A percentile compares a stretch with the other conserved stretches of the same genome.
These are phyloP conservation scores for Fennellomyces sp. DNA, from an alignment of 371 early-diverging fungal genomes.

Conservation along the genomic window DNA sequence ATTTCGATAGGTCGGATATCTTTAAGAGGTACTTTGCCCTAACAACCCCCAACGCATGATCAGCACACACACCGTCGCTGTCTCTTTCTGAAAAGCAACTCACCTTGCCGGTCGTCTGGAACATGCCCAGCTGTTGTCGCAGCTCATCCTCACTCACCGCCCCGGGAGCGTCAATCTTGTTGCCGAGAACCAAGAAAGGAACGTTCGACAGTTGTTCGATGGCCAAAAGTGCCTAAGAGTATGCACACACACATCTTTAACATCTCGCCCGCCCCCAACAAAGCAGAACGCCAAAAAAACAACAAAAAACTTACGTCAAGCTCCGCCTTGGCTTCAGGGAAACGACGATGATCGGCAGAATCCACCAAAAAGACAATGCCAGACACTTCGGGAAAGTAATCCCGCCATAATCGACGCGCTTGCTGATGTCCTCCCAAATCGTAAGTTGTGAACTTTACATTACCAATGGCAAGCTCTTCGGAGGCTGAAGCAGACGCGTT, in stretches of 20 bases:
- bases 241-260: not conserved
- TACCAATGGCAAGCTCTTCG: constrained; percentile 96
- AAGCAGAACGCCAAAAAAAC: not conserved
- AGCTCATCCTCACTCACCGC: constrained; percentile 95
- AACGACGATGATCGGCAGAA: constrained; percentile 83
- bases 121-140: constrained; percentile 84
- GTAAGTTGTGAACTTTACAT: constrained; percentile 95
- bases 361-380: constrained; percentile 98
- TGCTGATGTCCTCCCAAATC: constrained; percentile 98
- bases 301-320: constrained; percentile 74
- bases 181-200: constrained; percentile 96
- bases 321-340: constrained; percentile 92
- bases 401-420: constrained; percentile 97
- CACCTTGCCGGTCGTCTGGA: constrained; percentile 96
- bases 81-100: not conserved
- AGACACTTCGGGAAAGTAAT: constrained; percentile 97
- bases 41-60: not conserved
- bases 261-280: not conserved
- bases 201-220: constrained; percentile 91
- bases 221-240: constrained; percentile 78
- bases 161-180: constrained; percentile 96
- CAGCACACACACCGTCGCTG: not conserved
- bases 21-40: constrained; percentile 89
- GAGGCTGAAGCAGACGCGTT: constrained; percentile 63
- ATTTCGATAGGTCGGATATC: constrained; percentile 96